These are phyloP conservation scores for Pseudoperonospora humuli DNA, from an alignment of 352 stramenopile genomes.

Conservation along the genomic window DNA sequence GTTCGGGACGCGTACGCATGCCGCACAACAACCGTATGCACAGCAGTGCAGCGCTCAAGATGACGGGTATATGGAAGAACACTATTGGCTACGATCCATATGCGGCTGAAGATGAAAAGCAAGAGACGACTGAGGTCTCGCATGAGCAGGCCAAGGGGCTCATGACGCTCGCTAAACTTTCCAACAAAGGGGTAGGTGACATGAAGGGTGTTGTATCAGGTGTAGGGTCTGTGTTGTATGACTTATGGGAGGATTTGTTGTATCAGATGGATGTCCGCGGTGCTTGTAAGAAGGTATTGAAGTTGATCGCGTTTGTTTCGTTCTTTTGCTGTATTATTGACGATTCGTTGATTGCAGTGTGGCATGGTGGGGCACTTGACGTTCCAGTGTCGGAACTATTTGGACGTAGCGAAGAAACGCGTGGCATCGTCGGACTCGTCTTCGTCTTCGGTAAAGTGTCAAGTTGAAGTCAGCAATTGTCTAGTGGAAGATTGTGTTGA, in stretches of 20 bases:
- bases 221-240: not conserved
- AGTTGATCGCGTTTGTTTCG: not conserved
- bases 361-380: constrained; percentile 88
- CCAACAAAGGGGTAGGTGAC: constrained; percentile 84
- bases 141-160: constrained; percentile 89
- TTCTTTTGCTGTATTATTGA: not conserved
- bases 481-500: constrained; percentile 1
- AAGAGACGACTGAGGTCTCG: constrained; percentile 55
- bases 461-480: constrained; percentile 1
- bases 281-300: constrained; percentile 74
- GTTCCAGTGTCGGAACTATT: constrained; percentile 86
- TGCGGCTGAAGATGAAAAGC: constrained; percentile 56
- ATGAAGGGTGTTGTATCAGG: not conserved
- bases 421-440: constrained; percentile 25
- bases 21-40: constrained; percentile 97
- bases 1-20: constrained; percentile 88
- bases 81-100: constrained; percentile 96
- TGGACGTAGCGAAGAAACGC: constrained; percentile 37
- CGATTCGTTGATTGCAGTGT: constrained; percentile 34
- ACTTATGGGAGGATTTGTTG: not conserved
- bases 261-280: constrained; percentile 62
- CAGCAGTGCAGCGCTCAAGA: constrained; percentile 90
- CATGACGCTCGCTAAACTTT: constrained; percentile 91
- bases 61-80: constrained; percentile 95
- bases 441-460: constrained; percentile 29